Evolutionary conservation across 75 land plant genomes (phyloP).

Genomic region (Selaginella moellendorffii): DNA sequence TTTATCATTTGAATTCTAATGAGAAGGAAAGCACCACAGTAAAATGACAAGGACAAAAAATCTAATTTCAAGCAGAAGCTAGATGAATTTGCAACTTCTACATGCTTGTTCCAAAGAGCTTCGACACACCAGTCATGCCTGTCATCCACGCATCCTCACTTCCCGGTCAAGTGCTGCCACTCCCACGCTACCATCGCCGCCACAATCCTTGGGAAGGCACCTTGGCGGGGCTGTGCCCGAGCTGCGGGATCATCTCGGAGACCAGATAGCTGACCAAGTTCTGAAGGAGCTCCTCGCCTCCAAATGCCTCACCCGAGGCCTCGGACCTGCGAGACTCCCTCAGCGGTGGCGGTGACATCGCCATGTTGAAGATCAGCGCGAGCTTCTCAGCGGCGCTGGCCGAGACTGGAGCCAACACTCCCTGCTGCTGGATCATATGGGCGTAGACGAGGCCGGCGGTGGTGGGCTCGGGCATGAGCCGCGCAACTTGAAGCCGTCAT

Average conservation of each 20-base stretch:
- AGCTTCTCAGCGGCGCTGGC: slow-evolving; percentile 46
- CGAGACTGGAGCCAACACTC: slow-evolving; percentile 19
- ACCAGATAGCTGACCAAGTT: slow-evolving; percentile 42
- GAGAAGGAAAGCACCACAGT: no score
- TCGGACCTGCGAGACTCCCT: slow-evolving; percentile 57
- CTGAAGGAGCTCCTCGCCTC: slow-evolving; percentile 59
- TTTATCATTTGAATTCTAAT: no score
- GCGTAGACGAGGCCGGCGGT: slow-evolving; percentile 46
- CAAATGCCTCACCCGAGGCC: slow-evolving; percentile 40
- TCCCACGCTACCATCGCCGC: neutral
- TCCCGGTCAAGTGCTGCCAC: slow-evolving; percentile 29
- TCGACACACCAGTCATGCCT: slow-evolving; percentile 66
- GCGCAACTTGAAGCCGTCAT: slow-evolving; percentile 49
- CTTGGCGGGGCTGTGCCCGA: no score
- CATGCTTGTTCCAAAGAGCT: slow-evolving; percentile 34
- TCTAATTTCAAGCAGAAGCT: no score
- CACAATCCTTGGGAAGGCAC: no score
- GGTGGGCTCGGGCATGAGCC: slow-evolving; percentile 74
- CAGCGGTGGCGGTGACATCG: slow-evolving; percentile 48
- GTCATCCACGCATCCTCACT: slow-evolving; percentile 65
- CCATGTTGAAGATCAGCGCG: no score
- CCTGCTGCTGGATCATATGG: slow-evolving; percentile 63
- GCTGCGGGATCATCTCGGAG: no score
- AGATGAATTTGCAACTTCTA: no score
- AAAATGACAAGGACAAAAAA: no score